These are phyloP conservation scores for Protomyces pachydermus DNA, from an alignment of 1,139 yeast species.

Conservation along the genomic window DNA sequence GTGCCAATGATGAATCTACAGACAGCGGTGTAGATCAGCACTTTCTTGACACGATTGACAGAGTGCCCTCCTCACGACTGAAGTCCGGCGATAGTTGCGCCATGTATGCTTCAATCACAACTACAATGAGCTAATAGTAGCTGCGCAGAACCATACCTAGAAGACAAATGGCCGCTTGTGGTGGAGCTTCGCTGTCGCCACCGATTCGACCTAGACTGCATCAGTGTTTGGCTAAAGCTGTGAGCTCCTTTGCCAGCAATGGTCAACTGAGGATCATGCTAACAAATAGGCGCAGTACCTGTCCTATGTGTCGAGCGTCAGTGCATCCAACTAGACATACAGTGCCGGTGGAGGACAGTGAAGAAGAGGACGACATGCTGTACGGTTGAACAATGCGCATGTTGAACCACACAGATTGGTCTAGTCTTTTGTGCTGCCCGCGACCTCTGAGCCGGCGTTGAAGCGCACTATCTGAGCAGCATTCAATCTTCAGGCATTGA, in stretches of 20 bases:
- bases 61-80: slow-evolving; percentile 54
- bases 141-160: slow-evolving; percentile 67
- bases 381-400: slow-evolving; percentile 50
- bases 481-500: too few species aligned
- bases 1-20: neutral
- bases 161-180: slow-evolving; percentile 63
- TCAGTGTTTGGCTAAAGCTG: slow-evolving; percentile 79
- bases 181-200: slow-evolving; percentile 81
- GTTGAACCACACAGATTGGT: too few species aligned
- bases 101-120: slow-evolving; percentile 40
- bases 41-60: slow-evolving; percentile 67
- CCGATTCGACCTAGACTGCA: slow-evolving; percentile 80
- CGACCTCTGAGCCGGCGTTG: too few species aligned
- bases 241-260: neutral
- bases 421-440: too few species aligned
- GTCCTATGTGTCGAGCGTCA: slow-evolving; percentile 82
- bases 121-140: neutral
- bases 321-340: slow-evolving; percentile 50
- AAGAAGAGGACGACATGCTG: slow-evolving; percentile 69
- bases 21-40: slow-evolving; percentile 58
- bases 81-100: slow-evolving; percentile 67
- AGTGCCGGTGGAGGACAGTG: slow-evolving; percentile 49
- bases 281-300: slow-evolving; percentile 52
- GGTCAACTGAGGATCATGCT: neutral
- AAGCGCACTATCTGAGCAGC: too few species aligned